Conservation (phyloP, 371 early-diverging fungal species). For the Circinella minor region DNA sequence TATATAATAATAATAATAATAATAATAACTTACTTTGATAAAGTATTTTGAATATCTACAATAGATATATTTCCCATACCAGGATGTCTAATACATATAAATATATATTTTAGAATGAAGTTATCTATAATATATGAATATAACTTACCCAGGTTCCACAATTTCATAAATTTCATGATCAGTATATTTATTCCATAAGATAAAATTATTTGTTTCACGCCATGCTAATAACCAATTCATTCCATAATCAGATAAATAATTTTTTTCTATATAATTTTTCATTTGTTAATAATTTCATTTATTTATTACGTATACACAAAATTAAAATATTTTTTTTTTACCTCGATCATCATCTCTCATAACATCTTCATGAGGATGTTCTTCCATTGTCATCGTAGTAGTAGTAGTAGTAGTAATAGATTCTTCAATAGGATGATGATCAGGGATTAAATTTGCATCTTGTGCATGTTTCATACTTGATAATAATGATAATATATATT, state of each 20-base stretch:
- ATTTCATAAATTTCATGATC: conserved; percentile 72
- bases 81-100: conserved; percentile 49
- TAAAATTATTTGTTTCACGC: conserved; percentile 74
- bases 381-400: background rate
- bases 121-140: background rate
- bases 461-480: conserved; percentile 72
- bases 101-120: too few relatives aligned
- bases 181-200: conserved; percentile 69
- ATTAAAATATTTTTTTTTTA: too few relatives aligned
- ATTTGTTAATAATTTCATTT: background rate
- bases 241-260: conserved; percentile 70
- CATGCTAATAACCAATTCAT: conserved; percentile 68
- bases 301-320: too few relatives aligned
- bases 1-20: background rate
- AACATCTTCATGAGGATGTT: conserved; percentile 26
- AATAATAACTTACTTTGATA: conserved; percentile 68
- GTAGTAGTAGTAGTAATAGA: conserved; percentile 26
- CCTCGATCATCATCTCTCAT: conserved; percentile 43
- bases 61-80: conserved; percentile 70
- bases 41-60: conserved; percentile 62
- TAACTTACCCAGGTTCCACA: conserved; percentile 61
- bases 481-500: conserved; percentile 71
- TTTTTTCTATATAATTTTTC: too few relatives aligned
- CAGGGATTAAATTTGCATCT: conserved; percentile 42
- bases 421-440: conserved; percentile 15